Conservation (phyloP, 495 filamentous ascomycete genomes). For the Hypomontagnella submonticulosa region DNA sequence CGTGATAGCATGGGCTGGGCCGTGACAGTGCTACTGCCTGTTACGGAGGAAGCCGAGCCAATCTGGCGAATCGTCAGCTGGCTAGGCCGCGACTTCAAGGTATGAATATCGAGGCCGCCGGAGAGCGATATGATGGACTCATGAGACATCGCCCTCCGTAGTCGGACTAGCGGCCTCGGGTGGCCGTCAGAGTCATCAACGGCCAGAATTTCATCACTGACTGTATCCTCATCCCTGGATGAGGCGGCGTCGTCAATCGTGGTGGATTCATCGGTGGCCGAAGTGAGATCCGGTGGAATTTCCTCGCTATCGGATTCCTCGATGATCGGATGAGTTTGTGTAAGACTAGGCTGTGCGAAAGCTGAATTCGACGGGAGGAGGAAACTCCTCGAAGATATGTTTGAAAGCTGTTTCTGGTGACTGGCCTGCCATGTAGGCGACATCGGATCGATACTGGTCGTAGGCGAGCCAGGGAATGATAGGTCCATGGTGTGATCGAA, state of each 20-base stretch:
- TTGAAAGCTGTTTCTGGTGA: slow-evolving; percentile 66
- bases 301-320: slow-evolving; percentile 45
- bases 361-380: slow-evolving; percentile 39
- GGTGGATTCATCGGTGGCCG: slow-evolving; percentile 30
- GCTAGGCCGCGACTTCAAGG: slow-evolving; percentile 61
- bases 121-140: slow-evolving; percentile 66
- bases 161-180: slow-evolving; percentile 12
- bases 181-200: slow-evolving; percentile 35
- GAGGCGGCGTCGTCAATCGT: slow-evolving; percentile 37
- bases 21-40: slow-evolving; percentile 53
- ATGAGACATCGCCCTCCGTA: slow-evolving; percentile 60
- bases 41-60: slow-evolving; percentile 56
- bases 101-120: slow-evolving; percentile 66
- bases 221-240: slow-evolving; percentile 9
- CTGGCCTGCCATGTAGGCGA: slow-evolving; percentile 62
- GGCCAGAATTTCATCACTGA: slow-evolving; percentile 16
- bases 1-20: slow-evolving; percentile 55
- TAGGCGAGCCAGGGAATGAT: slow-evolving; percentile 80
- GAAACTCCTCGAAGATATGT: slow-evolving; percentile 63
- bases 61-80: slow-evolving; percentile 61
- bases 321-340: slow-evolving; percentile 40
- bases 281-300: slow-evolving; percentile 23
- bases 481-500: slow-evolving; percentile 72
- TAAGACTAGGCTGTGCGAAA: slow-evolving; percentile 25
- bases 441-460: slow-evolving; percentile 70